Evolutionary conservation across 2,329 filamentous ascomycete species (phyloP).

Genomic region (Sporothrix brasiliensis): DNA sequence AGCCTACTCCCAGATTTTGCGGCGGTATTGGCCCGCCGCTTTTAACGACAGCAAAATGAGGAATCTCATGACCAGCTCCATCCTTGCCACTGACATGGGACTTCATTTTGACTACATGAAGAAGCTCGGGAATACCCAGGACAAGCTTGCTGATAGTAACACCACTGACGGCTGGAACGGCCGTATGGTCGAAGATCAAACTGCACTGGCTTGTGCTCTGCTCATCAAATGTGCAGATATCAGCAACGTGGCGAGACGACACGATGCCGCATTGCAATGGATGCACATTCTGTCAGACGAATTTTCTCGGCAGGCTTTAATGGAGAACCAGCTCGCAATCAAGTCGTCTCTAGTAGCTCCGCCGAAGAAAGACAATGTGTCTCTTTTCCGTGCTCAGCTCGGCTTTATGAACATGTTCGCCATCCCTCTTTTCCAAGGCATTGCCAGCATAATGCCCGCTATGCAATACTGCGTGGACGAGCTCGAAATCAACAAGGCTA

Average conservation of each 20-base stretch:
- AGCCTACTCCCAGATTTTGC: constrained; percentile 92
- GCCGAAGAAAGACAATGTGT: constrained; percentile 79
- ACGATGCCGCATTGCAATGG: constrained; percentile 82
- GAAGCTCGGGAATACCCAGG: constrained; percentile 77
- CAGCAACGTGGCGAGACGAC: constrained; percentile 90
- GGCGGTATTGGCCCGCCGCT: constrained; percentile 84
- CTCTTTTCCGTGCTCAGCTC: constrained; percentile 84
- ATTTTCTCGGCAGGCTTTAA: constrained; percentile 87
- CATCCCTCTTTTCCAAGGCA: constrained; percentile 83
- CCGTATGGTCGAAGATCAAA: constrained; percentile 74
- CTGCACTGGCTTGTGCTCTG: constrained; percentile 80
- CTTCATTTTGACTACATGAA: constrained; percentile 97
- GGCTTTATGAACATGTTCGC: constrained; percentile 98
- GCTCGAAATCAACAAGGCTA: constrained; percentile 72
- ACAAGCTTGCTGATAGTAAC: constrained; percentile 70
- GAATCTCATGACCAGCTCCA: constrained; percentile 94
- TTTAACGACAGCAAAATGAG: constrained; percentile 80
- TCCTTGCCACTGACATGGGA: constrained; percentile 96
- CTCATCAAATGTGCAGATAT: constrained; percentile 99
- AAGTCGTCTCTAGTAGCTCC: constrained; percentile 83
- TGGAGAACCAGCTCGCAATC: constrained; percentile 87
- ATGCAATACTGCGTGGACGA: constrained; percentile 85
- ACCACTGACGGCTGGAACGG: constrained; percentile 74
- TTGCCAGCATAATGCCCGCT: constrained; percentile 80
- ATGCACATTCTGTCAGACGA: constrained; percentile 93